Evolutionary conservation across 1,284 basidiomycete genomes (phyloP), one percentile per base, ranked within the genome.

Genomic region (Pseudozyma thailandica): DNA sequence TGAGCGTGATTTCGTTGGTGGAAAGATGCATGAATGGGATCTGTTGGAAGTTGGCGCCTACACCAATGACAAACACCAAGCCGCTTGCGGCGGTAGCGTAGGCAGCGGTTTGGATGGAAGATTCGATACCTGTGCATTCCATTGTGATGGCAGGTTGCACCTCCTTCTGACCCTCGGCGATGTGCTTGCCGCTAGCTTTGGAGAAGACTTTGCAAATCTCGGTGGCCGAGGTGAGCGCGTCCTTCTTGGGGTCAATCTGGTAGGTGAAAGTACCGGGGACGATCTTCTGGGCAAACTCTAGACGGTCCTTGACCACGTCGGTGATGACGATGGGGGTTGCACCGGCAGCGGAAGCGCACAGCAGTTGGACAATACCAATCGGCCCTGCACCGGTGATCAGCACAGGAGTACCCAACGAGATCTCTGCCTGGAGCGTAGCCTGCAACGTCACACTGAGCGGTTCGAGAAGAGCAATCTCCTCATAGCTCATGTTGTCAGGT

Each of bases 121-220:
- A 88, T 83, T 95, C 92, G 25, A 94, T 91, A 16, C 94, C 94
- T 48, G 92, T 94, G 47, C 92, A 92, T 77, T 93, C 92, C 59
- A 93, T 72, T 9, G 72, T 63, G 44, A 73, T 65, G 13, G 64
- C 60, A 10, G 75, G 75, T 42, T 72, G 72, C 2, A 72, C 57
- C n/a, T 75, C 73, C 15, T 48, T 46, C 8, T 59, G 28, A 13
- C 60, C 60, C 28, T 70, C 48, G n/a, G 52, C 55, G 28, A 64
- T 39, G 42, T 57, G 57, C 18, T 69, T 66, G 45, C 75, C 75
- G 10, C 47, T 47, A 3, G 75, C 75, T 10, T 50, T 43, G 48
- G 75, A 74, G 54, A 79, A 79, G n/a, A 69, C 44, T 23, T 55
- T 50, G 57, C 72, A 64, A 57, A 79, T 79, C n/a, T 74, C 71